phyloP scores from a whole-genome alignment of 208 protist genomes.

The Crithidia thermophila region DNA sequence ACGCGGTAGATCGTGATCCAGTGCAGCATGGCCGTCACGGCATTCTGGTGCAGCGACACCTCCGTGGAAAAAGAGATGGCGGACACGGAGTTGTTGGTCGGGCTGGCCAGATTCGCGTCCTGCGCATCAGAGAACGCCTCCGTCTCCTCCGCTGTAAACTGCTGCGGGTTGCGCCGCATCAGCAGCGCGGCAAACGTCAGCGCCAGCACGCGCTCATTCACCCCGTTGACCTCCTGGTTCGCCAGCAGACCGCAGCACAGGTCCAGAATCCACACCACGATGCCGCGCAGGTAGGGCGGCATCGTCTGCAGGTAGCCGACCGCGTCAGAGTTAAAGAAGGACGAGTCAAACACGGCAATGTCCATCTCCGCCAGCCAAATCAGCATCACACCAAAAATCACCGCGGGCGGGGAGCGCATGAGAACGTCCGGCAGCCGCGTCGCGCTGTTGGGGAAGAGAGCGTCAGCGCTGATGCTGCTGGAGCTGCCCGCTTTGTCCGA shows the following conservation, averaged over 20 bases:
- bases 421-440: constrained; percentile 69
- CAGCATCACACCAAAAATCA: constrained; percentile 70
- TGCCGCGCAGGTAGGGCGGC: constrained; percentile 62
- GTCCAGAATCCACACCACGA: constrained; percentile 77
- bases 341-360: constrained; percentile 63
- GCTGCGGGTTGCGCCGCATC: constrained; percentile 30
- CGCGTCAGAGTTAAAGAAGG: constrained; percentile 65
- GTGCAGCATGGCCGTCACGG: constrained; percentile 61
- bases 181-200: constrained; percentile 81
- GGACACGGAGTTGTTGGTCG: constrained; percentile 3
- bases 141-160: constrained; percentile 9
- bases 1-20: constrained; percentile 70
- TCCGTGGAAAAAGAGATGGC: constrained; percentile 36
- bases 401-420: constrained; percentile 65
- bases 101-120: background rate
- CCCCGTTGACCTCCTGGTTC: constrained; percentile 65
- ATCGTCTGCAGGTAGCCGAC: constrained; percentile 77
- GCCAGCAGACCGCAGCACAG: constrained; percentile 70
- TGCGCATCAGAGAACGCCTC: constrained; percentile 33
- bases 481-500: constrained; percentile 55
- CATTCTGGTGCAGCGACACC: constrained; percentile 48
- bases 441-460: constrained; percentile 67
- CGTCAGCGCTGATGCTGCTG: constrained; percentile 30
- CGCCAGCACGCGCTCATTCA: constrained; percentile 62
- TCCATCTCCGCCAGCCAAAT: constrained; percentile 78